Evolutionary conservation across 2,329 filamentous ascomycete species (phyloP).

Genomic region (Botrytis tulipae): DNA sequence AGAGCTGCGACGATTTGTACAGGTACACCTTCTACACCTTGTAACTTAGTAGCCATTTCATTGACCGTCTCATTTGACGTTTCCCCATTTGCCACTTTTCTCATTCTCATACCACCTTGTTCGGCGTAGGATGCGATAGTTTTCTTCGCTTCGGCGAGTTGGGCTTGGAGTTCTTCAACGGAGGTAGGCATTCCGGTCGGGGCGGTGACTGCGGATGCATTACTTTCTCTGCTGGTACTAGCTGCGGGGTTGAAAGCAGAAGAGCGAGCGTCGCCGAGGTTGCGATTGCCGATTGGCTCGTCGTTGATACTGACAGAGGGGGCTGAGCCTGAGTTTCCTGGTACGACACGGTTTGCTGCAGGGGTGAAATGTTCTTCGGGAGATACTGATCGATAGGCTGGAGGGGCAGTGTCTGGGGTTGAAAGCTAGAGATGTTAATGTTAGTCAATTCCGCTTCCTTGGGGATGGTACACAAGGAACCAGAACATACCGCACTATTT

Average conservation of each 20-base stretch:
- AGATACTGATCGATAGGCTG: constrained; percentile 55
- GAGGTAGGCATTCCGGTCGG: constrained; percentile 39
- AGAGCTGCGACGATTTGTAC: constrained; percentile 80
- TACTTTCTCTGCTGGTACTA: constrained; percentile 29
- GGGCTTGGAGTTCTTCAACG: constrained; percentile 64
- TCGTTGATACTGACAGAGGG: constrained; percentile 44
- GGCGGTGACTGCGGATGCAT: constrained; percentile 46
- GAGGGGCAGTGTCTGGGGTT: constrained; percentile 40
- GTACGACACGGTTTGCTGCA: constrained; percentile 33
- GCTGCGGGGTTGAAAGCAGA: constrained; percentile 68
- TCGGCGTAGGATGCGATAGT: constrained; percentile 68
- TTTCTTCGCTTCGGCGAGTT: constrained; percentile 73
- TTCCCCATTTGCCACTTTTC: constrained; percentile 64
- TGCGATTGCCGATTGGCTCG: constrained; percentile 42
- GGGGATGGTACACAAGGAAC: background rate
- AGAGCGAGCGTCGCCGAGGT: constrained; percentile 60
- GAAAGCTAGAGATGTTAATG: constrained; percentile 21
- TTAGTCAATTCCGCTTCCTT: constrained; percentile 7
- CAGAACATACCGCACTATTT: constrained; percentile 29
- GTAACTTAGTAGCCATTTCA: constrained; percentile 53
- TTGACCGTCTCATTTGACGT: constrained; percentile 47
- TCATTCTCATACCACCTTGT: constrained; percentile 73
- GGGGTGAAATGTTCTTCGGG: constrained; percentile 42
- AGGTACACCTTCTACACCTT: constrained; percentile 66
- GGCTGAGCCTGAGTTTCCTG: constrained; percentile 29